Conservation (phyloP, 129 eudicot species). For the Ambrosia trifida region DNA sequence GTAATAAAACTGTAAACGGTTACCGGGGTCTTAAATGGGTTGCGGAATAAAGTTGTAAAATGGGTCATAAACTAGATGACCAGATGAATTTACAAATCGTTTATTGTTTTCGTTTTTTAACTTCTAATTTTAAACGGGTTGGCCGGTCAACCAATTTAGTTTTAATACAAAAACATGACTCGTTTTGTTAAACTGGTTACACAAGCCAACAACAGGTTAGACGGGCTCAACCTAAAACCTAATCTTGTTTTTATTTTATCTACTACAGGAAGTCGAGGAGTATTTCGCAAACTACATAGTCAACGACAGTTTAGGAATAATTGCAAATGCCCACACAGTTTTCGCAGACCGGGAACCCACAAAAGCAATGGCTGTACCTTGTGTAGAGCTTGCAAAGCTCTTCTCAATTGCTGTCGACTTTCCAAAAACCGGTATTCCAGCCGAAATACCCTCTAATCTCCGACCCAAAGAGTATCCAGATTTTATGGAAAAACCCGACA, state of each 20-base stretch:
- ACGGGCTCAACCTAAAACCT: too few relatives aligned
- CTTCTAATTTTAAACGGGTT: not conserved
- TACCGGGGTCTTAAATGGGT: not conserved
- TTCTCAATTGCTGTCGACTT: slow-evolving; percentile 84
- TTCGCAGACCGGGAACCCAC: slow-evolving; percentile 60
- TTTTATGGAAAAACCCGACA: slow-evolving; percentile 87
- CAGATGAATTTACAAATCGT: not conserved
- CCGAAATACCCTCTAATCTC: slow-evolving; percentile 62
- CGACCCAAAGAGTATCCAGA: slow-evolving; percentile 76
- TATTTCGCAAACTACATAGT: slow-evolving; percentile 79
- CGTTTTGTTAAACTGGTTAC: not conserved
- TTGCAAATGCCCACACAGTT: slow-evolving; percentile 79
- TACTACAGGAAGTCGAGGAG: slow-evolving; percentile 66
- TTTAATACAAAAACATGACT: not conserved
- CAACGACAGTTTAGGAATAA: slow-evolving; percentile 80
- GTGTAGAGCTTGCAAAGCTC: slow-evolving; percentile 65
- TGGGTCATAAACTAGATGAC: not conserved
- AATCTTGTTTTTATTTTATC: slow-evolving; percentile 1
- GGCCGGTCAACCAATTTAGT: not conserved
- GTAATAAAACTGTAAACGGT: not conserved
- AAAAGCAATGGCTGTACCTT: slow-evolving; percentile 57
- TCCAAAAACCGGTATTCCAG: slow-evolving; percentile 86
- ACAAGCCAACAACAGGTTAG: too few relatives aligned
- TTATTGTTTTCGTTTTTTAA: not conserved
- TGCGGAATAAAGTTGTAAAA: not conserved